Evolutionary conservation across 345 rosid genomes (phyloP).

Genomic region (Sisymbrium irio): DNA sequence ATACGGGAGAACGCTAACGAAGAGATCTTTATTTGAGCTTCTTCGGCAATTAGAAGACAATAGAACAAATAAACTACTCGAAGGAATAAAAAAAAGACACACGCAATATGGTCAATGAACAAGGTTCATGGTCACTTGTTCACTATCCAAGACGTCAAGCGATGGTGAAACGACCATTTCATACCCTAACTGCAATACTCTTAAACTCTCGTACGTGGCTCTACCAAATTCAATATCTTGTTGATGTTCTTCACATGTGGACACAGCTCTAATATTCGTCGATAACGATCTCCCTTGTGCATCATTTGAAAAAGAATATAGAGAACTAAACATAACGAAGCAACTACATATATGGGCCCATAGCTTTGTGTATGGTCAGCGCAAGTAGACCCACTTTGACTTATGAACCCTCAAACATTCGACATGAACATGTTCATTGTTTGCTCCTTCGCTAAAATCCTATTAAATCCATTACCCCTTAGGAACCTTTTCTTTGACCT

Average conservation of each 20-base stretch:
- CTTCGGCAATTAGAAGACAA: not conserved
- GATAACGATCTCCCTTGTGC: not conserved
- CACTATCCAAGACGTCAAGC: constrained; percentile 1
- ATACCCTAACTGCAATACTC: not conserved
- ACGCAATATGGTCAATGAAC: not conserved
- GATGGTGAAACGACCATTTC: not conserved
- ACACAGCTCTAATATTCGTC: not conserved
- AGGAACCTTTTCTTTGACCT: not conserved
- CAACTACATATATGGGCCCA: constrained; percentile 3
- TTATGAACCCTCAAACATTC: constrained; percentile 11
- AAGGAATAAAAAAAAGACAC: not conserved
- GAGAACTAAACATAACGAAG: not conserved
- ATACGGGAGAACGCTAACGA: not conserved
- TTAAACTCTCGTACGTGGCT: not conserved
- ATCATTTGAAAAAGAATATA: not conserved
- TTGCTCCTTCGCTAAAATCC: constrained; percentile 5
- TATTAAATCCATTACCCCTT: not conserved
- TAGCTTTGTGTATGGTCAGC: constrained; percentile 15
- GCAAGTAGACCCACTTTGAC: constrained; percentile 32
- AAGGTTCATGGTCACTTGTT: not conserved
- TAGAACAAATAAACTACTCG: not conserved
- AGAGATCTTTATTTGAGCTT: not conserved
- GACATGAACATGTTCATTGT: constrained; percentile 33
- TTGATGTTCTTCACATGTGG: not conserved
- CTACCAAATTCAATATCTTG: not conserved